Evolutionary conservation across 306 rosid genomes (phyloP).

Genomic region (Sphenostylis stenocarpa): DNA sequence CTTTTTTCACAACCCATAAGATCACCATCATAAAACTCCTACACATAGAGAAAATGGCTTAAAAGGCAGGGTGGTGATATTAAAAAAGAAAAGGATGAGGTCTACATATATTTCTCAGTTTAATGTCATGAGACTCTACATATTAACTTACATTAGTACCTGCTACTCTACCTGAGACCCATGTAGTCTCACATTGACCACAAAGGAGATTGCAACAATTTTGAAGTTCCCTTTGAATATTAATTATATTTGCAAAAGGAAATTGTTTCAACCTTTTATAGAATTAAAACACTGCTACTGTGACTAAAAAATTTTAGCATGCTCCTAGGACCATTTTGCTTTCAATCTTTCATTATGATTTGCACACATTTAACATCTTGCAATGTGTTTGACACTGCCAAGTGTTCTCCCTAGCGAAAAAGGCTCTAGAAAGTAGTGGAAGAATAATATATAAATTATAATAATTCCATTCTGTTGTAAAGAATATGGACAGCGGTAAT

Average conservation of each 20-base stretch:
- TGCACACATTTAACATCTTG: constrained; percentile 25
- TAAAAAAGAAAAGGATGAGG: constrained; percentile 5
- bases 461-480: constrained; percentile 7
- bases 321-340: neutral
- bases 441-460: neutral
- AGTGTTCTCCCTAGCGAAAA: constrained; percentile 23
- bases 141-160: neutral
- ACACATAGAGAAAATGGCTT: constrained; percentile 31
- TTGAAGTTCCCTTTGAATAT: neutral
- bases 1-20: constrained; percentile 70
- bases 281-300: neutral
- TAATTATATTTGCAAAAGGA: neutral
- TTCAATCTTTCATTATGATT: constrained; percentile 12
- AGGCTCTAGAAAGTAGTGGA: neutral
- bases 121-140: constrained; percentile 12
- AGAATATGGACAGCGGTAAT: neutral
- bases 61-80: constrained; percentile 8
- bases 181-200: constrained; percentile 8
- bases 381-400: constrained; percentile 3
- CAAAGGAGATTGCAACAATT: neutral
- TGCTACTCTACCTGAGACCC: constrained; percentile 17
- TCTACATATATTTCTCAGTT: neutral
- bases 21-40: constrained; percentile 89
- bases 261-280: neutral
- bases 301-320: neutral